Percentiles rank a stretch among this genome's conserved stretches.
Conservation (phyloP, 2,329 filamentous ascomycete genomes). For the Neophaeococcomyces mojaviensis region DNA sequence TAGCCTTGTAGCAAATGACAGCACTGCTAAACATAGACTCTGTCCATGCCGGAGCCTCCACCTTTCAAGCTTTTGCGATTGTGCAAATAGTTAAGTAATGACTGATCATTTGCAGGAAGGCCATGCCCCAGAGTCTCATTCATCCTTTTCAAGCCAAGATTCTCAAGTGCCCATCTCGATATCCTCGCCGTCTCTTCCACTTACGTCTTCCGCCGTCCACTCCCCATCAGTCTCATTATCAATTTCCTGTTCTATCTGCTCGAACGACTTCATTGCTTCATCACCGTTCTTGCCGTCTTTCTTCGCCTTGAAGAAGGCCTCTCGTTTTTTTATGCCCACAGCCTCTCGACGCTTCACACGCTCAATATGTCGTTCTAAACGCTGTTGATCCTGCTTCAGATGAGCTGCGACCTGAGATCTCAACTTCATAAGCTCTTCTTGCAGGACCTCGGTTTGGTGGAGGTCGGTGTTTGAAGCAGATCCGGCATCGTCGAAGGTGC, state of each 20-base stretch:
- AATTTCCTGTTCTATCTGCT: constrained; percentile 26
- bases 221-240: constrained; percentile 29
- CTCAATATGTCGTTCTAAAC: constrained; percentile 29
- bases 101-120: no score
- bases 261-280: constrained; percentile 31
- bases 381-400: constrained; percentile 32
- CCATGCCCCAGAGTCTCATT: no score
- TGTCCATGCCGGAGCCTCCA: no score
- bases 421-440: constrained; percentile 33
- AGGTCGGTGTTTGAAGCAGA: constrained; percentile 24
- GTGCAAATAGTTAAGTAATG: no score
- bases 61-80: no score
- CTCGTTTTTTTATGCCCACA: constrained; percentile 32
- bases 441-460: constrained; percentile 22
- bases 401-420: constrained; percentile 27
- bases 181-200: not conserved
- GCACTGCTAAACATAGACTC: no score
- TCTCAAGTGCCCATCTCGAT: constrained; percentile 4
- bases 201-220: not conserved
- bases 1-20: no score
- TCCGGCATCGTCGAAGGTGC: constrained; percentile 15
- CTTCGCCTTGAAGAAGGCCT: constrained; percentile 39
- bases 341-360: constrained; percentile 34
- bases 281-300: constrained; percentile 36
- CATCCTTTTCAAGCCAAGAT: no score